Evolutionary conservation across 73 alveolate genomes (phyloP).

Genomic region (Paramecium pentaurelia): DNA sequence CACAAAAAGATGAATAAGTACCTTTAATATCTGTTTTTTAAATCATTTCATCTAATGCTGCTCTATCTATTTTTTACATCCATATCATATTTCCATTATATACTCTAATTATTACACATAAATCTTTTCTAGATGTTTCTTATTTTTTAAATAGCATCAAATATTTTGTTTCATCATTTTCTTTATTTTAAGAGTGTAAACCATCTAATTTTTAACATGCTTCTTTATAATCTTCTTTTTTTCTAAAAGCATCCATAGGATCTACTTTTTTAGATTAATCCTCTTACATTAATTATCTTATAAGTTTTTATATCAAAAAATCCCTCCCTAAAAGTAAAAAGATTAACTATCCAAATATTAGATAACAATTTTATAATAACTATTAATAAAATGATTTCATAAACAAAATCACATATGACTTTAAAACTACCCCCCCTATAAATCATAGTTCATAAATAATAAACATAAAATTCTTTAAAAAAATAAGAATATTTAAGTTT

Average conservation of each 20-base stretch:
- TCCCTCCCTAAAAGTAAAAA: neutral
- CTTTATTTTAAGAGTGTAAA: neutral
- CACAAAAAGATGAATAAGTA: conserved; percentile 10
- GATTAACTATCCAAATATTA: neutral
- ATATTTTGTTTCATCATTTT: neutral
- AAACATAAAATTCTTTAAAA: neutral
- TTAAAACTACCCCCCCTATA: neutral
- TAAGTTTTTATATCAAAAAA: neutral
- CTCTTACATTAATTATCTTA: neutral
- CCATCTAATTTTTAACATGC: conserved; percentile 16
- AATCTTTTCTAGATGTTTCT: conserved; percentile 13
- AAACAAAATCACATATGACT: neutral
- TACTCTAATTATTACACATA: neutral
- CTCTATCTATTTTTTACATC: conserved; percentile 47
- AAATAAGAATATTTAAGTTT: no score
- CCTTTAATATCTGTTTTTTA: conserved; percentile 23
- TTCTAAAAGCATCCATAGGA: conserved; percentile 8
- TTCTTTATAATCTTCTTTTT: conserved; percentile 23
- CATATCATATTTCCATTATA: conserved; percentile 26
- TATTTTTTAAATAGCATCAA: conserved; percentile 7
- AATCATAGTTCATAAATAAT: neutral
- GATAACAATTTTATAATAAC: neutral
- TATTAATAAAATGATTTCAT: neutral
- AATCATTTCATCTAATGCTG: conserved; percentile 12
- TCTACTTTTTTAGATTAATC: neutral